Evolutionary conservation across 1,284 basidiomycete genomes (phyloP).

Genomic region (Peniophora sp.): DNA sequence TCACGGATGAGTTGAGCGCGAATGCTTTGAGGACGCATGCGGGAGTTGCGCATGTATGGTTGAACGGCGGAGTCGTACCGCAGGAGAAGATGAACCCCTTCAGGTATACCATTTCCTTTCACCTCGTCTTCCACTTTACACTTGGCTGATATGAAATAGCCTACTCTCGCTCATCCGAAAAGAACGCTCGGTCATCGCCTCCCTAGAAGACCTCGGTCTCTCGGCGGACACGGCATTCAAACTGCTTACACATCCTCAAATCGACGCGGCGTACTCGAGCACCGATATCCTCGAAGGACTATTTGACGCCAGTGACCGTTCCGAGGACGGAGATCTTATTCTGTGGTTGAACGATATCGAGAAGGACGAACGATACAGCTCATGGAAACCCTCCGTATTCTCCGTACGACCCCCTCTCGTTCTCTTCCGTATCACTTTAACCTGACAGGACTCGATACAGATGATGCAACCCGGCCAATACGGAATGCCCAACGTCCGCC

Average conservation of each 20-base stretch:
- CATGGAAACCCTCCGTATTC: conserved; percentile 13
- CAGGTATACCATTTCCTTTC: conserved; percentile 28
- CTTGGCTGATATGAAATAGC: conserved; percentile 23
- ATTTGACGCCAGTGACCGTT: conserved; percentile 84
- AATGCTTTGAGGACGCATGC: conserved; percentile 48
- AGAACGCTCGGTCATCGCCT: conserved; percentile 61
- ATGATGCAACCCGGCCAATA: conserved; percentile 50
- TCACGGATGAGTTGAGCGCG: conserved; percentile 50
- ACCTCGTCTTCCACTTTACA: conserved; percentile 10
- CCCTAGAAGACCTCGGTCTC: conserved; percentile 58
- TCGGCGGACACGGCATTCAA: conserved; percentile 58
- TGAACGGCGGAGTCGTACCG: conserved; percentile 67
- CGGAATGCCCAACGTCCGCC: conserved; percentile 61
- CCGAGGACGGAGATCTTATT: conserved; percentile 69
- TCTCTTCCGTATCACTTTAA: conserved; percentile 49
- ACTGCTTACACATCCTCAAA: conserved; percentile 58
- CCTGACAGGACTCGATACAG: conserved; percentile 19
- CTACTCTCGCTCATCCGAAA: conserved; percentile 65
- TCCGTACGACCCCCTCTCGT: not conserved
- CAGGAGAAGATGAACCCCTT: conserved; percentile 68
- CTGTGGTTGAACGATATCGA: conserved; percentile 89
- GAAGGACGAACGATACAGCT: conserved; percentile 61
- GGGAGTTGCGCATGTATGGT: conserved; percentile 59
- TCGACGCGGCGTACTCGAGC: conserved; percentile 41
- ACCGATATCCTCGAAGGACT: conserved; percentile 61